Evolutionary conservation across 257 asterid genomes (phyloP).

Genomic region (Solanum tacnaense): DNA sequence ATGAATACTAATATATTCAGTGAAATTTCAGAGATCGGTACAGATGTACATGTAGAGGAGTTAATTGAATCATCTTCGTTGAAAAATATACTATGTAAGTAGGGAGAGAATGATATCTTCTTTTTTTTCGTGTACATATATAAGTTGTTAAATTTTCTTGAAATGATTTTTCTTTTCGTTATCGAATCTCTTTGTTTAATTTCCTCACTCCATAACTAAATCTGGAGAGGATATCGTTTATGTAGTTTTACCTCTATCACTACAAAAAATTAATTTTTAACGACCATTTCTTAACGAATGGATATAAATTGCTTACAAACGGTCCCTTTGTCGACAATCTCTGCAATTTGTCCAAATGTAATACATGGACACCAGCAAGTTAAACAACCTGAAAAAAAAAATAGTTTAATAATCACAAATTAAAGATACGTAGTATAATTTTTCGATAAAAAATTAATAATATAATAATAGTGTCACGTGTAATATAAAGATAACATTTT

Average conservation of each 20-base stretch:
- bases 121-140: not conserved
- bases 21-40: not conserved
- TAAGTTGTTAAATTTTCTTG: not conserved
- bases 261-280: too few relatives aligned
- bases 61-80: not conserved
- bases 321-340: conserved; percentile 16
- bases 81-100: not conserved
- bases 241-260: not conserved
- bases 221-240: rapidly evolving
- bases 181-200: not conserved
- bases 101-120: not conserved
- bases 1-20: not conserved
- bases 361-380: conserved; percentile 22
- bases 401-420: not conserved
- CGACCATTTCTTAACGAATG: not conserved
- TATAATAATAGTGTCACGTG: too few relatives aligned
- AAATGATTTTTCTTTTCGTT: not conserved
- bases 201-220: not conserved
- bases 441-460: too few relatives aligned
- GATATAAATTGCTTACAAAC: conserved; percentile 4
- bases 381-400: conserved; percentile 13
- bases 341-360: conserved; percentile 26
- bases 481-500: too few relatives aligned
- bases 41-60: rapidly evolving
- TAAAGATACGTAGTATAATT: too few relatives aligned